phyloP scores from a whole-genome alignment of 2,329 filamentous ascomycete genomes.

The Harringtonia lauricola region DNA sequence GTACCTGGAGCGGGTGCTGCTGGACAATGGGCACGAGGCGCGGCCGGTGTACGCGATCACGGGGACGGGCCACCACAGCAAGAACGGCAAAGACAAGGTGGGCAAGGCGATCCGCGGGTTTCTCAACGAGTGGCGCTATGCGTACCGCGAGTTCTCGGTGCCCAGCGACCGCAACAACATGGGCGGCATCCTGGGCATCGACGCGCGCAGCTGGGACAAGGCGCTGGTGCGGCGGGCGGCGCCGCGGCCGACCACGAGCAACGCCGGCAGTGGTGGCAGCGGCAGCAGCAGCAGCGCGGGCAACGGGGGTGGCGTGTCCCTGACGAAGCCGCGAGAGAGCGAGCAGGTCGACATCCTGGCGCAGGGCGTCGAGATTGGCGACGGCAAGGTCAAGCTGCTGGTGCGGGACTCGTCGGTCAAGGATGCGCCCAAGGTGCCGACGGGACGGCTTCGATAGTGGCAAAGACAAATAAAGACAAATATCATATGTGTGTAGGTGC shows the following conservation, averaged over 20 bases:
- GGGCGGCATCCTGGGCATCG: slow-evolving; percentile 65
- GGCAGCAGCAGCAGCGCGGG: neutral
- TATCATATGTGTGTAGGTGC: no score
- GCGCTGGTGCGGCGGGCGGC: slow-evolving; percentile 29
- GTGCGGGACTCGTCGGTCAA: slow-evolving; percentile 37
- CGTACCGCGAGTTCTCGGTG: slow-evolving; percentile 91
- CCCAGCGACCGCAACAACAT: slow-evolving; percentile 78
- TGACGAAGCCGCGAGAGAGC: no score
- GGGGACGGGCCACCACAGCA: slow-evolving; percentile 92
- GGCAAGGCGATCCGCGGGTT: slow-evolving; percentile 87
- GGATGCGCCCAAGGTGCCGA: slow-evolving; percentile 36
- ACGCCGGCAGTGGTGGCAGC: neutral
- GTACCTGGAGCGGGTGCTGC: slow-evolving; percentile 78
- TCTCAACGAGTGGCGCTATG: slow-evolving; percentile 90
- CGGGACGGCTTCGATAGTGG: neutral
- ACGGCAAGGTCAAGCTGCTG: slow-evolving; percentile 54
- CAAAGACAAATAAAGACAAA: neutral
- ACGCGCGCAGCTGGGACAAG: slow-evolving; percentile 57
- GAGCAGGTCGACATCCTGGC: slow-evolving; percentile 47
- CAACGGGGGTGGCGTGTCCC: no score
- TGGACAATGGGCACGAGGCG: slow-evolving; percentile 65
- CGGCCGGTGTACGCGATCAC: slow-evolving; percentile 90
- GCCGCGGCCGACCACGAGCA: neutral
- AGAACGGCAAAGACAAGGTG: slow-evolving; percentile 98
- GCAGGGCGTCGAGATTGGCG: slow-evolving; percentile 57